Conservation (phyloP, 768 basidiomycete genomes). For the Termitomyces heimii region DNA sequence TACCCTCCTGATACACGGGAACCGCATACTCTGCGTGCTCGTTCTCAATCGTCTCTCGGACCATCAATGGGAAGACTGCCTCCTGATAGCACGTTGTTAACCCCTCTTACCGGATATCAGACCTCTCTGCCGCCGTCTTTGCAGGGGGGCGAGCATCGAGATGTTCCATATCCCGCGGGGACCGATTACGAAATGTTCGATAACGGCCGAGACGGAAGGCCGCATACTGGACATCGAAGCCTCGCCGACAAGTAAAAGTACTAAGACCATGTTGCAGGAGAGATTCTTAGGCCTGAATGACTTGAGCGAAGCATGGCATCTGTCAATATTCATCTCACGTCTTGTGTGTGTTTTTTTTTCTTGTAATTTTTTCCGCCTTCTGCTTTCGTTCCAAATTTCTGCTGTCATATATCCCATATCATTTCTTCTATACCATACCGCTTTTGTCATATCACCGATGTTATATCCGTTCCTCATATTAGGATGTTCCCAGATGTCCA, state of each 20-base stretch:
- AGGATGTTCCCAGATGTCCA: neutral
- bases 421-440: constrained; percentile 13
- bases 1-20: constrained; percentile 19
- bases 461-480: constrained; percentile 15
- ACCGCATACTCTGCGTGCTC: constrained; percentile 13
- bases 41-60: constrained; percentile 16
- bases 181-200: constrained; percentile 31
- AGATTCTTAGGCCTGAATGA: neutral
- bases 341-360: neutral
- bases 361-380: neutral
- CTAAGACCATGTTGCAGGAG: neutral
- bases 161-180: constrained; percentile 20
- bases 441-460: constrained; percentile 7
- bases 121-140: constrained; percentile 31
- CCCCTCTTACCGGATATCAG: constrained; percentile 61
- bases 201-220: constrained; percentile 31
- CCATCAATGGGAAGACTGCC: constrained; percentile 39
- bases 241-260: constrained; percentile 27
- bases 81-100: constrained; percentile 62
- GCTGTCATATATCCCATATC: constrained; percentile 4
- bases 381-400: constrained; percentile 2
- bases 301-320: neutral
- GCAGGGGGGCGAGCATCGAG: constrained; percentile 16
- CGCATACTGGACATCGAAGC: constrained; percentile 36
- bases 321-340: neutral